These are phyloP conservation scores for Didymellaceae sp. DNA, from an alignment of 2,329 filamentous ascomycete species.

Conservation along the genomic window DNA sequence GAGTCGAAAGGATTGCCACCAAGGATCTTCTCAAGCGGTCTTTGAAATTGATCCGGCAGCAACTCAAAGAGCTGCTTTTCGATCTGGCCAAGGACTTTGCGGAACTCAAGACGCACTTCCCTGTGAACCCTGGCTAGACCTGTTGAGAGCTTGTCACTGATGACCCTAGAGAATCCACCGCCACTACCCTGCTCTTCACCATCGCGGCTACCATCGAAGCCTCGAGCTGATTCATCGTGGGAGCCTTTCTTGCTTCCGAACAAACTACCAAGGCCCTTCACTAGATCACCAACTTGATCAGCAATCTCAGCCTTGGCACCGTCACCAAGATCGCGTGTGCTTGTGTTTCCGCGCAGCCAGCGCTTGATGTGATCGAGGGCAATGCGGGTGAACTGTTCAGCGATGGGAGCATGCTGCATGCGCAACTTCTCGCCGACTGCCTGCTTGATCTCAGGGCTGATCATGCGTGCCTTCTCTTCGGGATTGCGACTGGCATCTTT, in stretches of 20 bases:
- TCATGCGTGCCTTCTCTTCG: conserved; percentile 39
- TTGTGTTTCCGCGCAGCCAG: conserved; percentile 42
- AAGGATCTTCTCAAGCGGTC: conserved; percentile 38
- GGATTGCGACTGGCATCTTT: conserved; percentile 39
- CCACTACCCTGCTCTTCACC: conserved; percentile 22
- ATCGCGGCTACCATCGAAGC: conserved; percentile 22
- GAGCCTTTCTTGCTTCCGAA: conserved; percentile 31
- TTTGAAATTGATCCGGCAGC: conserved; percentile 37
- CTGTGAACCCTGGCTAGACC: conserved; percentile 40
- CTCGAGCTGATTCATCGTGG: conserved; percentile 29
- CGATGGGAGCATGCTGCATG: conserved; percentile 34
- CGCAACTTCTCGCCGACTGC: conserved; percentile 36
- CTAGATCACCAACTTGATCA: conserved; percentile 36
- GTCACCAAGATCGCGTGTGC: conserved; percentile 37
- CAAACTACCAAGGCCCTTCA: conserved; percentile 36
- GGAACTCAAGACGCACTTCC: conserved; percentile 40
- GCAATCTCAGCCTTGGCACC: conserved; percentile 40
- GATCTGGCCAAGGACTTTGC: conserved; percentile 37
- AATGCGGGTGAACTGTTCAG: conserved; percentile 39
- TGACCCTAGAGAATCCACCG: conserved; percentile 35
- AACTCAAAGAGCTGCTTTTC: conserved; percentile 41
- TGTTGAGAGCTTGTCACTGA: conserved; percentile 40
- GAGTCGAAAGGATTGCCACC: conserved; percentile 41
- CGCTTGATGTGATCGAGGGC: conserved; percentile 42
- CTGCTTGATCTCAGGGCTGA: conserved; percentile 41